Evolutionary conservation across 2,329 filamentous ascomycete species (phyloP).

Genomic region (Arthrinium phaeospermum): DNA sequence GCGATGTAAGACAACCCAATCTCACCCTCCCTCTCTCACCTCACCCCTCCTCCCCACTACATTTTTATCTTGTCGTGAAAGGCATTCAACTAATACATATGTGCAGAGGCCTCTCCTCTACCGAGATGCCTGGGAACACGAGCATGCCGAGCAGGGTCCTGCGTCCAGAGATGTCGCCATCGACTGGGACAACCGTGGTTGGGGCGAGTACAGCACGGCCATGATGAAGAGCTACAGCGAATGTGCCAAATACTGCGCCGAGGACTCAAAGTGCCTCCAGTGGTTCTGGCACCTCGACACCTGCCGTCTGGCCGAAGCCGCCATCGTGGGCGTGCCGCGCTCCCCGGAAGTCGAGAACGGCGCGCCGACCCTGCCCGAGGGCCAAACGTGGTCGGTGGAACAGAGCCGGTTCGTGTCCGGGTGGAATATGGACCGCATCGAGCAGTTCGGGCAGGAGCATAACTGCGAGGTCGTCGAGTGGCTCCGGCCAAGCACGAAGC

Average conservation of each 20-base stretch:
- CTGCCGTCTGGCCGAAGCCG: conserved; percentile 29
- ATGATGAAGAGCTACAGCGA: conserved; percentile 24
- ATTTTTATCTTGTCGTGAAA: background rate
- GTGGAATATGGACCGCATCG: conserved; percentile 15
- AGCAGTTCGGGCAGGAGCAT: background rate
- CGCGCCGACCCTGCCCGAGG: background rate
- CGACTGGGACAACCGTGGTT: conserved; percentile 24
- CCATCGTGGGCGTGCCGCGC: conserved; percentile 25
- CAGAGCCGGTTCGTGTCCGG: conserved; percentile 15
- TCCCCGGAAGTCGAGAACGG: background rate
- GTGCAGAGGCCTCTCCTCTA: conserved; percentile 43
- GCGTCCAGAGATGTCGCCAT: background rate
- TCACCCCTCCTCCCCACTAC: background rate
- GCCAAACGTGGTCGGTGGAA: background rate
- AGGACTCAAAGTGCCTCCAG: conserved; percentile 29
- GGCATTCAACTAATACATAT: background rate
- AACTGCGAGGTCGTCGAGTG: conserved; percentile 9
- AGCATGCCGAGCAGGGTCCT: background rate
- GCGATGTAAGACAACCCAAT: conserved; percentile 36
- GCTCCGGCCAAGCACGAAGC: background rate
- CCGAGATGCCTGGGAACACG: conserved; percentile 41
- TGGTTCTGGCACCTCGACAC: conserved; percentile 30
- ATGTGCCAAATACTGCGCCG: conserved; percentile 30
- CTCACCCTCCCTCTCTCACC: background rate
- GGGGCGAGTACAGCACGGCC: conserved; percentile 18